phyloP scores from a whole-genome alignment of 1,139 yeast genomes.

The Lodderomyces orthopsilosis region DNA sequence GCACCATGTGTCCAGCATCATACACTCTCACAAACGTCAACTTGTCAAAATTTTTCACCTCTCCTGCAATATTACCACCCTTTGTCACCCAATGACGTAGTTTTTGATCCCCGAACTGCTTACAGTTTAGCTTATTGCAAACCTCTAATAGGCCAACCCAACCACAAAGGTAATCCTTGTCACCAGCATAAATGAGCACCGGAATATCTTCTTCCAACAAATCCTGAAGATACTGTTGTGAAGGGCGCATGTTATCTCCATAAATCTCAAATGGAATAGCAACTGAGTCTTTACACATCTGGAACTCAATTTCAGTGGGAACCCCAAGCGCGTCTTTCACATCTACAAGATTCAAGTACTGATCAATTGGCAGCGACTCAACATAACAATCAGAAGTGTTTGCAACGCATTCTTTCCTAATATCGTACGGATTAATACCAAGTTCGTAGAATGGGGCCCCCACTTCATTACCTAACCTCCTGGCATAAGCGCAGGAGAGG shows the following conservation, averaged over 20 bases:
- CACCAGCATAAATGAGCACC: slow-evolving; percentile 77
- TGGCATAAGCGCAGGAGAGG: slow-evolving; percentile 91
- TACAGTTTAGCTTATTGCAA: slow-evolving; percentile 67
- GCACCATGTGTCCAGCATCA: slow-evolving; percentile 51
- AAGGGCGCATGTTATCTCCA: slow-evolving; percentile 69
- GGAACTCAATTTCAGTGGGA: slow-evolving; percentile 58
- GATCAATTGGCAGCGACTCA: slow-evolving; percentile 26
- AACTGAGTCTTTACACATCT: slow-evolving; percentile 80
- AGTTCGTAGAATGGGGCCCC: slow-evolving; percentile 39
- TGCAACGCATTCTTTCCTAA: slow-evolving; percentile 74
- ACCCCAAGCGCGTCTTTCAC: slow-evolving; percentile 73
- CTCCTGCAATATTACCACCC: slow-evolving; percentile 35
- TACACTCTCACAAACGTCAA: slow-evolving; percentile 45
- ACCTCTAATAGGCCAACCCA: slow-evolving; percentile 83
- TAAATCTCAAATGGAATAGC: slow-evolving; percentile 67
- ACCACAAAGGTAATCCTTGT: slow-evolving; percentile 79
- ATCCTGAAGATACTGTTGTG: slow-evolving; percentile 60
- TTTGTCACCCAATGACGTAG: slow-evolving; percentile 35
- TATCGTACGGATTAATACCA: slow-evolving; percentile 79
- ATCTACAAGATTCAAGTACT: slow-evolving; percentile 29
- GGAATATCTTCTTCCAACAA: slow-evolving; percentile 58
- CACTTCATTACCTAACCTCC: slow-evolving; percentile 38
- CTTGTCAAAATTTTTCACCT: slow-evolving; percentile 41
- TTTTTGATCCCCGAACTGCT: slow-evolving; percentile 42
- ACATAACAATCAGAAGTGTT: slow-evolving; percentile 66